Base-by-base conservation (phyloP, 1,139 yeast species). In the Kazachstania sp. region DNA sequence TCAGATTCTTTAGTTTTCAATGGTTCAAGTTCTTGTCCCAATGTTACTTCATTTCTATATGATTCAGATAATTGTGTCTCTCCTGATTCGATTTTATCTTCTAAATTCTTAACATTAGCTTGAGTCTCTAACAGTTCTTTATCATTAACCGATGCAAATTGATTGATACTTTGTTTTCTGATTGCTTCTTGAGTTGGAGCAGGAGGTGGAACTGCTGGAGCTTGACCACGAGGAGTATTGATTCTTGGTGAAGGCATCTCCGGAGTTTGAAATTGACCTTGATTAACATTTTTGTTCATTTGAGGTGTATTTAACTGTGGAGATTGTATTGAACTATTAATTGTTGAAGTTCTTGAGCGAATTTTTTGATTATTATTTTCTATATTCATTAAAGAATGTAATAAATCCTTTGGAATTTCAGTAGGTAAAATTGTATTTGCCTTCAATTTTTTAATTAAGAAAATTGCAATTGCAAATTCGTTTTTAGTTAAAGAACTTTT, bases 401-500 rank as follows among this genome's bases (percentile, higher is more conserved):
- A 59, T 54, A 80, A 69, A n/a, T 72, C 49, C 28, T 72, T 73
- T 4, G 86, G 86, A 38, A 80, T 74, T 13, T 75, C 71, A 52
- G 78, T 75, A 2, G 98, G 98, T 54, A 92, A 72, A 20, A 74
- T 77, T 39, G 73, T 73, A 15, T 97, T 97, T 2, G 84, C 74
- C 50, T 88, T 72, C 57, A 78, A 82, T 65, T 81, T 86, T 65
- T 87, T 92, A 12, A 92, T 94, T 57, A 92, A 75, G 63, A 83
- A 90, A 83, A 92, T 83, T n/a, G 98, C 97, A 60, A 92, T 83
- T 2, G 94, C 79, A 67, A 92, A 92, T 64, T 92, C 97, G 52
- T 77, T 72, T 59, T 77, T 81, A 41, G 85, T 75, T 59, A 92
- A 86, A 42, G 76, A 75, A 32, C 96, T 97, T 35, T 87, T 78